These are phyloP conservation scores for Smittium culicis DNA, from an alignment of 371 early-diverging fungal species.

Conservation along the genomic window DNA sequence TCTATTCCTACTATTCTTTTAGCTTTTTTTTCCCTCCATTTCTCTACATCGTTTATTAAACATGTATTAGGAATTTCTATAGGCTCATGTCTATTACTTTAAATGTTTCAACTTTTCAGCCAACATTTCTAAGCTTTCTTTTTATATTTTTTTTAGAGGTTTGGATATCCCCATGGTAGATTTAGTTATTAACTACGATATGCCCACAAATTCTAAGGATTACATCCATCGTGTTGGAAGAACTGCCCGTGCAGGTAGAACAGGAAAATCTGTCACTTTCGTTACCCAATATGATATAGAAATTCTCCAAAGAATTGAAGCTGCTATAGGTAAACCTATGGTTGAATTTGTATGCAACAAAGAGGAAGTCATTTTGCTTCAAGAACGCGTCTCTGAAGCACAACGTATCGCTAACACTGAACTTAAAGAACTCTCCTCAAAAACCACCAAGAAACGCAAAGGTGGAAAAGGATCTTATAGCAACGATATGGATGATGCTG, in stretches of 20 bases:
- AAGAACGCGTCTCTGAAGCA: conserved; percentile 88
- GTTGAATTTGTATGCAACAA: conserved; percentile 69
- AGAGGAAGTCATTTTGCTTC: conserved; percentile 70
- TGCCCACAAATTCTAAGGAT: conserved; percentile 84
- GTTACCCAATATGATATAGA: conserved; percentile 97
- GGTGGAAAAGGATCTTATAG: conserved; percentile 28
- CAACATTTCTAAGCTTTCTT: not conserved
- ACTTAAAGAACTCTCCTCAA: conserved; percentile 43
- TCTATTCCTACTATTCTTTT: no score
- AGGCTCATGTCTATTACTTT: no score
- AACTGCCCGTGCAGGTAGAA: conserved; percentile 89
- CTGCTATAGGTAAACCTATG: conserved; percentile 71
- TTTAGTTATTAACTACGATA: conserved; percentile 91
- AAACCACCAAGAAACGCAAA: conserved; percentile 33
- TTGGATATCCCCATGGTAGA: conserved; percentile 95
- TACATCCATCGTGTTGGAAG: conserved; percentile 97
- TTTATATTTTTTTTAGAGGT: conserved; percentile 41
- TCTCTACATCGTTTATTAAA: no score
- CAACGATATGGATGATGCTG: not conserved
- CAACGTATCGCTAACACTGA: conserved; percentile 64
- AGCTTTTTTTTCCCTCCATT: no score
- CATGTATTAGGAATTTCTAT: no score
- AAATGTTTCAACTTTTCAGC: not conserved
- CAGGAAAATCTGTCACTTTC: conserved; percentile 87
- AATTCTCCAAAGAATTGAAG: conserved; percentile 82